Conservation (phyloP, 1,139 yeast genomes). For the Kazachstania sp. region DNA sequence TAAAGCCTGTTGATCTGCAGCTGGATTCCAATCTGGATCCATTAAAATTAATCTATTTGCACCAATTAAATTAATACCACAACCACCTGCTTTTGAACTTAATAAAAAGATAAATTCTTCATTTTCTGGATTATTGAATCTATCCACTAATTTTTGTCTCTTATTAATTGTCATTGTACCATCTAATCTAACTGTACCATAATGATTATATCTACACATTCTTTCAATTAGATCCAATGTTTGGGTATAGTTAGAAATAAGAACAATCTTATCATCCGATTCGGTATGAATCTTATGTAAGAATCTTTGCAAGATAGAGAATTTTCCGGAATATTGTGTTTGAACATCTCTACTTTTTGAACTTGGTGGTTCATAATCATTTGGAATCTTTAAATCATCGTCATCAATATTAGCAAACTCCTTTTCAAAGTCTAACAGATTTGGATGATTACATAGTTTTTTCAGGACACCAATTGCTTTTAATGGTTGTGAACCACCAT, state of each 20-base stretch:
- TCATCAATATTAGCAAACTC: conserved; percentile 56
- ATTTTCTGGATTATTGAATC: conserved; percentile 83
- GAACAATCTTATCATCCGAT: conserved; percentile 88
- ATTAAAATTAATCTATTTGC: conserved; percentile 82
- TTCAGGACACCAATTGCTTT: conserved; percentile 85
- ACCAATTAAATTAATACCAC: conserved; percentile 95
- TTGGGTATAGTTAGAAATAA: conserved; percentile 90
- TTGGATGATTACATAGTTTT: conserved; percentile 91
- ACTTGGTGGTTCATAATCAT: conserved; percentile 45
- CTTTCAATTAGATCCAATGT: conserved; percentile 84
- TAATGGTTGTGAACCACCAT: conserved; percentile 66
- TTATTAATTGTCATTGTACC: conserved; percentile 90
- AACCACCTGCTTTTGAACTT: conserved; percentile 97
- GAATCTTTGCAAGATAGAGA: conserved; percentile 57
- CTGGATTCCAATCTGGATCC: conserved; percentile 99
- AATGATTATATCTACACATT: conserved; percentile 66
- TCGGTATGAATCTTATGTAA: conserved; percentile 64
- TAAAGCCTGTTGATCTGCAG: conserved; percentile 95
- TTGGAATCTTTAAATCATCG: conserved; percentile 53
- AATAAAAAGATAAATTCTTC: conserved; percentile 80
- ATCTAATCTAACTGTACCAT: conserved; percentile 78
- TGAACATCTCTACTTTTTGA: conserved; percentile 41
- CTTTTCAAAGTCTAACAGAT: conserved; percentile 62
- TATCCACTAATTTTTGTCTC: conserved; percentile 86
- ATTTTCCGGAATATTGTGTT: conserved; percentile 50